Base-by-base conservation (phyloP, 2,329 filamentous ascomycete genomes). In the Claviceps sp. region DNA sequence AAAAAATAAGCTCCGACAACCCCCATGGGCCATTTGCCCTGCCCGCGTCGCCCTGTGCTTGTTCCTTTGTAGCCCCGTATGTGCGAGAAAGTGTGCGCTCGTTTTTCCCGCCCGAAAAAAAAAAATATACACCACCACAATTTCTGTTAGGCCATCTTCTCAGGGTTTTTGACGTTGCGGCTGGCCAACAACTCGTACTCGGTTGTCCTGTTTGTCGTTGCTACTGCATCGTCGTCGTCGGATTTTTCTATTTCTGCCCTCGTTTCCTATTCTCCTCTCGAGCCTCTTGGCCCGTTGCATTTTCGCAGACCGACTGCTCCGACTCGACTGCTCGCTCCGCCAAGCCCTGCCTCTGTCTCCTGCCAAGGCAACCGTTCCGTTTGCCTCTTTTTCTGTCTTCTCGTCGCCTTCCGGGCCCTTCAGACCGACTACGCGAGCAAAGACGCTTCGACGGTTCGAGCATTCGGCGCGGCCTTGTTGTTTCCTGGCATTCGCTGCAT, bases 1-100 rank as follows among this genome's bases (percentile, higher is more conserved):
- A 53, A 52, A 53, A 53, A 51, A 53, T 53, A 53, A 53, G 43
- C 52, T 50, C 52, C 52, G 48, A 38, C 48, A 44, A 13, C 47
- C 30, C 26, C 30, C 30, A 34, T 11, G 30, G 30, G 9, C 30
- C 51, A 48, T 41, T 50, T 52, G 43, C 43, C 43, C 43, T 46
- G 43, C 24, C 43, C 24, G 24, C 24, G 24, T 26, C 44, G 51
- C 51, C 51, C 51, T 34, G 43, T 42, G 43, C 24, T 22, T 47
- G 22, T 24, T 44, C 14, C 42, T 11, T 34, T 44, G 43, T 34
- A 16, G 24, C 24, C 43, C 24, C 24, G 26, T n/a, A 3, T 50
- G 41, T 37, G 45, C 45, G 30, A 47, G 45, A 47, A 37, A 9
- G 46, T 3, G 46, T 37, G 45, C 43, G 24, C 34, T 18, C 43